Evolutionary conservation across 2,329 filamentous ascomycete genomes (phyloP), one percentile per base, ranked within the genome.

Genomic region (Rhinocladiella mackenziei): DNA sequence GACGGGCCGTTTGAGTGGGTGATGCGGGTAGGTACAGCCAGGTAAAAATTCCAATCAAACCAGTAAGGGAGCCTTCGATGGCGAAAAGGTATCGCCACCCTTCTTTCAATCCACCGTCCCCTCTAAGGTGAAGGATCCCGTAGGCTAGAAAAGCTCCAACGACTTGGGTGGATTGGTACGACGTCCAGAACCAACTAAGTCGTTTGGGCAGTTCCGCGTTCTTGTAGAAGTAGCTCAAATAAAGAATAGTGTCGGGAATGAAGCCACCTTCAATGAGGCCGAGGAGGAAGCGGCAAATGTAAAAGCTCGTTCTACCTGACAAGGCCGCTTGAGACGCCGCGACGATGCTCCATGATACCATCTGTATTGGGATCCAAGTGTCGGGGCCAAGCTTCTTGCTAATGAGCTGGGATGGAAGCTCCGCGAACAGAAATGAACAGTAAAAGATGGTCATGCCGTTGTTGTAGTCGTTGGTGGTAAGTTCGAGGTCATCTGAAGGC

Each of bases 131-230:
- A 18, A 56, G 50, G 28, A 56, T 51, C 10, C 50, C 54, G 11
- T 51, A 55, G 2, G 54, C 54, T 5, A 56, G 45, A 20, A 56
- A 51, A 3, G 52, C 54, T 8, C 50, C 51, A n/a, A 56, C 34
- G 17, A 56, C 47, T 23, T 53, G 59, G 3, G 54, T 53, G 5
- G 46, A 48, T 23, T 55, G 54, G 9, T 83, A 78, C 0, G 81
- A 74, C 0, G 79, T 78, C 84, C 84, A 89, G 65, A 88, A 88
- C 57, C 73, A 78, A 54, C 78, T 77, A 13, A 89, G 65, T 1
- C 85, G 75, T 8, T 76, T 73, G 0, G 84, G 82, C 0, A 89
- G 68, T 60, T 89, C 85, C 39, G 73, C 73, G 0, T 78, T 78
- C 33, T 78, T 88, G 66, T 88, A 89, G 64, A 83, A 89, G 62